Evolutionary conservation across 2,329 filamentous ascomycete species (phyloP).

Genomic region (Raffaelea ambrosiae): DNA sequence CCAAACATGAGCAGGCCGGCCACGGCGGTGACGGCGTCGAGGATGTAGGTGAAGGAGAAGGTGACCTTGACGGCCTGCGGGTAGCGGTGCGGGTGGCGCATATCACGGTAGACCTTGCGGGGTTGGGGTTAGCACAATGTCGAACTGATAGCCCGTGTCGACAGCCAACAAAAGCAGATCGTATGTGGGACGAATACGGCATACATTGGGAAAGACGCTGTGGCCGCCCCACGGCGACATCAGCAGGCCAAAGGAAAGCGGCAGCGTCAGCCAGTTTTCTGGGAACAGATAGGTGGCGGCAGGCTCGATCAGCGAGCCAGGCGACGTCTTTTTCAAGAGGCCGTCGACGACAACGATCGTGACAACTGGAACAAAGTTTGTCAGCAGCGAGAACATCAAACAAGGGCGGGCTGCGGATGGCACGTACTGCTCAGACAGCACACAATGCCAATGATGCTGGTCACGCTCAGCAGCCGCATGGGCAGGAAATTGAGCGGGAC

Average conservation of each 20-base stretch:
- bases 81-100: constrained; percentile 75
- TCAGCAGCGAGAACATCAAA: not conserved
- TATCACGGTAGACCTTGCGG: constrained; percentile 49
- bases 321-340: constrained; percentile 67
- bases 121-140: not conserved
- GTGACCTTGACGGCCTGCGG: constrained; percentile 25
- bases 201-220: constrained; percentile 70
- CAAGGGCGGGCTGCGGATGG: not conserved
- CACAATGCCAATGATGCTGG: constrained; percentile 86
- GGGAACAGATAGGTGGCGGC: constrained; percentile 76
- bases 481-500: constrained; percentile 80
- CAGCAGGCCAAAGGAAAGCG: constrained; percentile 79
- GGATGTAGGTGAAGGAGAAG: constrained; percentile 42
- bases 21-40: constrained; percentile 76
- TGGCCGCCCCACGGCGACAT: constrained; percentile 66
- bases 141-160: not conserved
- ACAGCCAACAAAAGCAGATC: not conserved
- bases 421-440: constrained; percentile 78
- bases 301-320: constrained; percentile 77
- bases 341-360: constrained; percentile 76
- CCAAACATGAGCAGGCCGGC: constrained; percentile 93
- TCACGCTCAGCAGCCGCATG: constrained; percentile 76
- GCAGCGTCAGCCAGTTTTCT: constrained; percentile 76
- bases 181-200: no score
- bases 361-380: constrained; percentile 56